Evolutionary conservation across 129 eudicot genomes (phyloP).

Genomic region (Mikania micrantha): DNA sequence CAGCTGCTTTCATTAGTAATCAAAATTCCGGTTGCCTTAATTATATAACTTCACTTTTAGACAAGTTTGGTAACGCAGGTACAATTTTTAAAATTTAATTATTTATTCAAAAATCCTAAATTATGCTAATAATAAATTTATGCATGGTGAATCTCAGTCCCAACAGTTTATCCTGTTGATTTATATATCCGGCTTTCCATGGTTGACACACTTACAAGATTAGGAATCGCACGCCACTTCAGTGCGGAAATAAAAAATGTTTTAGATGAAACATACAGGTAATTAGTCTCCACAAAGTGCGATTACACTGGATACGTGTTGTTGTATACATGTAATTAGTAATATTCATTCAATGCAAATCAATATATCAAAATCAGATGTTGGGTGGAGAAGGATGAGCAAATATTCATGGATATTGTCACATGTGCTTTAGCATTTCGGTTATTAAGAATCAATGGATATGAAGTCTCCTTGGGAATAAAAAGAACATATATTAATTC

Average conservation of each 20-base stretch:
- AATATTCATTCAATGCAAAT: neutral
- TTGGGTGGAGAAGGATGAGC: constrained; percentile 74
- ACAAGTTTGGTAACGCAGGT: constrained; percentile 84
- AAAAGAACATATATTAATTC: neutral
- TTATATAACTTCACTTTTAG: too few species aligned
- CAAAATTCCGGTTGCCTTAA: too few species aligned
- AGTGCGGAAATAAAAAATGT: constrained; percentile 43
- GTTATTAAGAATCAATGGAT: constrained; percentile 62
- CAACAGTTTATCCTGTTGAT: constrained; percentile 66
- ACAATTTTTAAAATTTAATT: neutral
- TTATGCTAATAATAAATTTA: constrained; percentile 5
- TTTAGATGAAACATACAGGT: constrained; percentile 79
- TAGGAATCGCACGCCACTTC: constrained; percentile 74
- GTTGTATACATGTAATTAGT: neutral
- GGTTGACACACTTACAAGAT: constrained; percentile 61
- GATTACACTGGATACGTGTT: too few species aligned
- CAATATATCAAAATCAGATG: constrained; percentile 28
- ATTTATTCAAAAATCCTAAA: neutral
- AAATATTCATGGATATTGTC: constrained; percentile 49
- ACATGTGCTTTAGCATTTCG: constrained; percentile 74
- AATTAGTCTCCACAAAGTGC: too few species aligned
- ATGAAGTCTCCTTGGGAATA: constrained; percentile 72
- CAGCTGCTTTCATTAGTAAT: too few species aligned
- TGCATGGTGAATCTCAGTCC: constrained; percentile 48
- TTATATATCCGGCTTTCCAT: constrained; percentile 49